A percentile compares a stretch with the other conserved stretches of the same genome.
phyloP scores from a whole-genome alignment of 2,329 filamentous ascomycete species.

The Fusarium sp. region DNA sequence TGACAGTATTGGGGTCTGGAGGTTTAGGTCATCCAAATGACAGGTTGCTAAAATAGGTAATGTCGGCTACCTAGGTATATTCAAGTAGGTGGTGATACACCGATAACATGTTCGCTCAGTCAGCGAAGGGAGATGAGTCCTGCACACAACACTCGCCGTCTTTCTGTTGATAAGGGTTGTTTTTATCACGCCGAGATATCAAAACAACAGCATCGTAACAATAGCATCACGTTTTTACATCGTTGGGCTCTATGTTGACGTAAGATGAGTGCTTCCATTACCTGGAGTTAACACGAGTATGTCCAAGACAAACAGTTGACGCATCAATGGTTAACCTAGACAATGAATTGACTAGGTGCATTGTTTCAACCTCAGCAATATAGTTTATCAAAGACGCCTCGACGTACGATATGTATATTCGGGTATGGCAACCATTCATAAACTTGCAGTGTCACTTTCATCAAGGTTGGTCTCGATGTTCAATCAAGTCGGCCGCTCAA shows the following conservation, averaged over 20 bases:
- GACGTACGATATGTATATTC: neutral
- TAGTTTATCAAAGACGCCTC: too few species aligned
- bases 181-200: too few species aligned
- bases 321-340: neutral
- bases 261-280: neutral
- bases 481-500: slow-evolving; percentile 12
- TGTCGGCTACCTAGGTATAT: too few species aligned
- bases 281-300: neutral
- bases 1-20: neutral
- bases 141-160: too few species aligned
- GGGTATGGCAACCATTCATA: too few species aligned
- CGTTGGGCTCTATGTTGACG: neutral
- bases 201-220: too few species aligned
- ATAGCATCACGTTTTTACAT: too few species aligned
- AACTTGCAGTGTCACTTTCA: neutral
- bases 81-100: neutral
- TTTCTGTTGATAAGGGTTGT: too few species aligned
- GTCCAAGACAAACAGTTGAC: neutral
- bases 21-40: neutral
- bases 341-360: neutral
- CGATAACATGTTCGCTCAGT: neutral
- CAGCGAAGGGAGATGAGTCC: too few species aligned
- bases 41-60: neutral
- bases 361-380: neutral
- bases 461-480: neutral